phyloP scores from a whole-genome alignment of 371 early-diverging fungal genomes.

The Coemansia sp. region DNA sequence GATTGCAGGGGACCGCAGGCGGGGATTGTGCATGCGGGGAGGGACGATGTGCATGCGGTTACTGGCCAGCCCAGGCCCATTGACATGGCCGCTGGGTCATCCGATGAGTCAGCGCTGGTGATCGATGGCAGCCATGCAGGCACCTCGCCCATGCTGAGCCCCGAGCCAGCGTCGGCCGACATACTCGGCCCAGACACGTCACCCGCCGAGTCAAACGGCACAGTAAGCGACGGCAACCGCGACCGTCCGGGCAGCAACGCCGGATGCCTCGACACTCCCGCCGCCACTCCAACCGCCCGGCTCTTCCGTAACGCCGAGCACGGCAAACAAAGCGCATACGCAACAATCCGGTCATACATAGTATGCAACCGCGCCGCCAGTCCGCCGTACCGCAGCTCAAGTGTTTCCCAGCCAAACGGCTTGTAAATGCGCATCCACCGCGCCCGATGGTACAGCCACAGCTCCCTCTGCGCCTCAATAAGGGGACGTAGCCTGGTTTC shows the following conservation, averaged over 20 bases:
- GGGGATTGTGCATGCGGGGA: background rate
- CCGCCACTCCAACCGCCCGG: constrained; percentile 45
- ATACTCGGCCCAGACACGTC: constrained; percentile 33
- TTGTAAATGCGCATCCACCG: constrained; percentile 76
- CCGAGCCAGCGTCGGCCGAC: constrained; percentile 24
- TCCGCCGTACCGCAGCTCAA: constrained; percentile 82
- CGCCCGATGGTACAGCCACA: constrained; percentile 77
- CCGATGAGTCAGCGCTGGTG: background rate
- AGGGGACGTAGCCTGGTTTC: constrained; percentile 58
- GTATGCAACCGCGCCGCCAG: constrained; percentile 69
- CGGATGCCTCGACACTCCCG: constrained; percentile 45
- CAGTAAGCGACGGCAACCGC: constrained; percentile 17
- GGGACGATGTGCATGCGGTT: constrained; percentile 7
- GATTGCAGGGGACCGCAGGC: constrained; percentile 1
- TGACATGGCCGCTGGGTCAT: background rate
- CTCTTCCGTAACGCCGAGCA: constrained; percentile 31
- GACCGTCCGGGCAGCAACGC: constrained; percentile 29
- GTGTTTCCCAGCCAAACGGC: constrained; percentile 83
- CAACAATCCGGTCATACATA: constrained; percentile 70
- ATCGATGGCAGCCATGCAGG: constrained; percentile 33
- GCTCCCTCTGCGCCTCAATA: constrained; percentile 62
- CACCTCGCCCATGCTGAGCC: constrained; percentile 31
- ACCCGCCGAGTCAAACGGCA: background rate
- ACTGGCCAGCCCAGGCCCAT: constrained; percentile 41
- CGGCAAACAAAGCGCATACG: constrained; percentile 49